These are phyloP conservation scores for Leishmania guyanensis DNA, from an alignment of 208 protist genomes.

Conservation along the genomic window DNA sequence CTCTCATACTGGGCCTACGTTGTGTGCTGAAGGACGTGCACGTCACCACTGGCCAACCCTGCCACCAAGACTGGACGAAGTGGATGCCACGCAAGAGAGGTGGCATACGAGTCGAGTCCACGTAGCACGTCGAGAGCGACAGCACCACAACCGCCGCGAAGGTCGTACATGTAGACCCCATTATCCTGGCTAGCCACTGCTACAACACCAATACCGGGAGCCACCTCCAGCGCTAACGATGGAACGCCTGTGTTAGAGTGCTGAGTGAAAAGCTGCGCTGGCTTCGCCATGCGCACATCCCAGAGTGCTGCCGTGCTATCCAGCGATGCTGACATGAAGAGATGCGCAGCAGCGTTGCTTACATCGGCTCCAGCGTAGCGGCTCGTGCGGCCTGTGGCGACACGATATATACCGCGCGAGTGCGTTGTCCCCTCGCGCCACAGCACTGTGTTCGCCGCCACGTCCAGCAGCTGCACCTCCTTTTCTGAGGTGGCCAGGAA, in stretches of 20 bases:
- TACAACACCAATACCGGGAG: conserved; percentile 51
- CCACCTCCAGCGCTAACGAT: conserved; percentile 61
- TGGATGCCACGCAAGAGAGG: conserved; percentile 72
- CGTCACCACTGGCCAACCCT: conserved; percentile 38
- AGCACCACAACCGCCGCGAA: conserved; percentile 36
- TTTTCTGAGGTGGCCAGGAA: conserved; percentile 77
- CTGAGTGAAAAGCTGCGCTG: conserved; percentile 68
- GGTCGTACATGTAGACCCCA: conserved; percentile 70
- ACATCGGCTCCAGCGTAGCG: conserved; percentile 38
- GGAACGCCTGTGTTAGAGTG: conserved; percentile 70
- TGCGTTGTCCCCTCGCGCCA: conserved; percentile 55
- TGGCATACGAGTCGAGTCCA: conserved; percentile 40
- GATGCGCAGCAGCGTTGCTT: conserved; percentile 37
- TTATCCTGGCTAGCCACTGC: conserved; percentile 82
- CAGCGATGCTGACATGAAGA: conserved; percentile 70
- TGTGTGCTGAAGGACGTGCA: conserved; percentile 15
- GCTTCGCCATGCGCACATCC: conserved; percentile 57
- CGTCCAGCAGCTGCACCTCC: conserved; percentile 63
- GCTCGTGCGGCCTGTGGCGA: conserved; percentile 52
- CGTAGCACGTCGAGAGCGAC: conserved; percentile 45
- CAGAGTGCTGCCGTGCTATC: conserved; percentile 74
- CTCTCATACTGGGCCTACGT: neutral
- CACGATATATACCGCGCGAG: conserved; percentile 61
- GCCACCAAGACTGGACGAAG: conserved; percentile 60
- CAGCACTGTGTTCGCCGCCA: conserved; percentile 43